A percentile compares a stretch with the other conserved stretches of the same genome.
Conservation (phyloP, 2,329 filamentous ascomycete genomes). For the Xylariaceae sp. region DNA sequence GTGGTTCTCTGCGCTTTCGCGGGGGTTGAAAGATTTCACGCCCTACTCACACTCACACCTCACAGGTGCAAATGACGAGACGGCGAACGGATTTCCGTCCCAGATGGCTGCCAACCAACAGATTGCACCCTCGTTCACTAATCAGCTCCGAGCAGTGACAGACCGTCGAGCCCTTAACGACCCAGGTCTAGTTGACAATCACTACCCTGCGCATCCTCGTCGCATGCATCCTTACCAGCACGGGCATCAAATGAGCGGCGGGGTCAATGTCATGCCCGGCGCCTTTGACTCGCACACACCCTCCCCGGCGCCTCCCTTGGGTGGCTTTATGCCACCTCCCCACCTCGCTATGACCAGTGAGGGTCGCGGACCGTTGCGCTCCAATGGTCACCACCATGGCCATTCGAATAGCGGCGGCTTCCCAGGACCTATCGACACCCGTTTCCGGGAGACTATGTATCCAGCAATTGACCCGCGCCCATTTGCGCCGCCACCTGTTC, state of each 20-base stretch:
- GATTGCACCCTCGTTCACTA: slow-evolving; percentile 19
- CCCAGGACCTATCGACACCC: slow-evolving; percentile 26
- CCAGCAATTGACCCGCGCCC: slow-evolving; percentile 24
- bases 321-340: slow-evolving; percentile 45
- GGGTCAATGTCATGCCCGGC: slow-evolving; percentile 51
- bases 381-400: slow-evolving; percentile 27
- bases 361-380: slow-evolving; percentile 21
- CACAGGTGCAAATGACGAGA: slow-evolving; percentile 9
- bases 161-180: slow-evolving; percentile 3
- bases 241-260: slow-evolving; percentile 45
- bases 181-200: slow-evolving; percentile 21
- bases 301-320: slow-evolving; percentile 50
- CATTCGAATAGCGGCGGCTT: slow-evolving; percentile 29
- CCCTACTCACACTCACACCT: slow-evolving; percentile 12
- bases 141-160: slow-evolving; percentile 19
- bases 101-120: slow-evolving; percentile 22
- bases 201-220: slow-evolving; percentile 23
- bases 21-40: neutral
- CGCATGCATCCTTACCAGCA: slow-evolving; percentile 37
- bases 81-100: slow-evolving; percentile 19
- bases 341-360: slow-evolving; percentile 27
- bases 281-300: slow-evolving; percentile 52
- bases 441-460: slow-evolving; percentile 27
- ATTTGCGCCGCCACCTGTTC: slow-evolving; percentile 26
- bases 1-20: neutral